phyloP scores from a whole-genome alignment of 495 filamentous ascomycete genomes.

The Amphirosellinia nigrospora region DNA sequence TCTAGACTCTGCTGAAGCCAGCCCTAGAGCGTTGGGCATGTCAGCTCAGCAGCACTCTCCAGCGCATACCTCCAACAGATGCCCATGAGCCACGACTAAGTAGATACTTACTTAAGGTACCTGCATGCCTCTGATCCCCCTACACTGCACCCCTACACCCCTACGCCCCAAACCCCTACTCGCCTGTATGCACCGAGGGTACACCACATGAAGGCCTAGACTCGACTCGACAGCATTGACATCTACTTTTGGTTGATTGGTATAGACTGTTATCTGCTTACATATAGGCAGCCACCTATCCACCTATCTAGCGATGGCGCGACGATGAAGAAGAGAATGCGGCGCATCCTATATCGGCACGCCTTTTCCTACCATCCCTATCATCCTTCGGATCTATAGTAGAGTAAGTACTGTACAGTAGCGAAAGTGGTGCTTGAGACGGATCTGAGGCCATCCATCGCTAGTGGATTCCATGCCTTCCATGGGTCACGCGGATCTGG shows the following conservation, averaged over 20 bases:
- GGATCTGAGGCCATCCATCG: slow-evolving; percentile 13
- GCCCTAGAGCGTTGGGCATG: slow-evolving; percentile 13
- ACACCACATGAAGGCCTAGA: not conserved
- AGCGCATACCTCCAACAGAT: not conserved
- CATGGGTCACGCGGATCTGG: slow-evolving; percentile 1
- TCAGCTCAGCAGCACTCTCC: not conserved
- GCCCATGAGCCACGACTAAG: too few relatives aligned
- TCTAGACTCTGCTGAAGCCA: slow-evolving; percentile 21
- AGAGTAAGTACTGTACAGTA: not conserved
- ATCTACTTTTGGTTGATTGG: not conserved
- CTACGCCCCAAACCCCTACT: too few relatives aligned
- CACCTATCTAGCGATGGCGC: not conserved
- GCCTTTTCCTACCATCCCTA: slow-evolving; percentile 1
- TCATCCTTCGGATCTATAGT: slow-evolving; percentile 2
- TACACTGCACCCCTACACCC: too few relatives aligned
- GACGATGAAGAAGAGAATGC: not conserved
- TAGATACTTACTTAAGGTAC: too few relatives aligned
- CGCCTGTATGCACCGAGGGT: slow-evolving; percentile 3
- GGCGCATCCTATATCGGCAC: not conserved
- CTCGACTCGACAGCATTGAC: not conserved
- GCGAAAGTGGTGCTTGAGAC: slow-evolving; percentile 14
- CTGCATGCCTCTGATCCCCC: not conserved
- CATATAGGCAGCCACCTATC: too few relatives aligned
- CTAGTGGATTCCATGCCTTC: not conserved
- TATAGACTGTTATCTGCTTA: too few relatives aligned